phyloP scores from a whole-genome alignment of 768 basidiomycete species.

The Mycena filopes region DNA sequence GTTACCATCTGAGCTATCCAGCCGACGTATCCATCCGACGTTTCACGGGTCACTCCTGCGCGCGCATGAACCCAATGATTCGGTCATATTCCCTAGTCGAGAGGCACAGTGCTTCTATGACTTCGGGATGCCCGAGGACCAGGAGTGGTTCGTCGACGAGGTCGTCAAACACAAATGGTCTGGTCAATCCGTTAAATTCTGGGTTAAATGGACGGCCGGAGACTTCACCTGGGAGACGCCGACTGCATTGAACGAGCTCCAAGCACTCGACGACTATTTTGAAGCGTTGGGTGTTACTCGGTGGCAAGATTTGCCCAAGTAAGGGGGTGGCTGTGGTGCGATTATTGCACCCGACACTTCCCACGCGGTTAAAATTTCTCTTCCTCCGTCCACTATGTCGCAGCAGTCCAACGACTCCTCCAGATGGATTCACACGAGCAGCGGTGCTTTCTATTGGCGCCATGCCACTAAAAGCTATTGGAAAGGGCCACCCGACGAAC shows the following conservation, averaged over 20 bases:
- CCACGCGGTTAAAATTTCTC: too few relatives aligned
- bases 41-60: background rate
- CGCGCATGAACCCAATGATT: background rate
- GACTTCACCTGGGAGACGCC: conserved; percentile 2
- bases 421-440: background rate
- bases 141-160: background rate
- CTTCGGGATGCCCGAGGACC: background rate
- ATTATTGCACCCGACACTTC: background rate
- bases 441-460: background rate
- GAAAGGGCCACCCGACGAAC: background rate
- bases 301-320: background rate
- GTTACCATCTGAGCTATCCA: conserved; percentile 13
- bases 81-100: background rate
- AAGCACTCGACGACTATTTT: background rate
- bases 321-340: background rate
- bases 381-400: background rate
- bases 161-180: background rate
- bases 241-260: background rate
- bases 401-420: background rate
- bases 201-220: background rate
- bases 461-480: background rate
- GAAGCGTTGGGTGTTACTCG: background rate
- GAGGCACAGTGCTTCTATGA: background rate
- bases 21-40: background rate
- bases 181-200: background rate